Evolutionary conservation across 2,329 filamentous ascomycete genomes (phyloP), one percentile per base, ranked within the genome.

Genomic region (Coniochaeta prunicola): DNA sequence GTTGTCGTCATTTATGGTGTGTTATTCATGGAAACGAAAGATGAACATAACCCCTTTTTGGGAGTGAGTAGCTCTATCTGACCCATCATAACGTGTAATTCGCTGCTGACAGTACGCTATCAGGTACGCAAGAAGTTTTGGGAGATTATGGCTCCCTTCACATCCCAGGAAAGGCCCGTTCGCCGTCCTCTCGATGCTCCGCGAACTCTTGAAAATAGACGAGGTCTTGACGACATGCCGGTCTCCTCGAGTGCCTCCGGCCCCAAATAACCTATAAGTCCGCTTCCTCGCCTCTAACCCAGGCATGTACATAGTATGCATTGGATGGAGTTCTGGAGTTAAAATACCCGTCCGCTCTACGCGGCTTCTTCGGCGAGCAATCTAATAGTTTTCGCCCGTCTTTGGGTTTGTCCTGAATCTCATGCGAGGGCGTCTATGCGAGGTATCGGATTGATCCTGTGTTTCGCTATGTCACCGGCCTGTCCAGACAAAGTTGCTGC

Each of bases 1-100:
- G 81, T 77, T 69, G 79, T 84, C 34, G 63, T 76, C 10, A 71
- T 78, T 26, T 88, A 87, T 64, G 76, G 79, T 30, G 77, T 86
- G 31, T 71, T 88, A 58, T 88, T 86, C 69, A 79, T 87, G 77
- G 83, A 88, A 63, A 83, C 78, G 78, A 71, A 75, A 26, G 68
- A 68, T 10, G 73, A 76, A 26, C 67, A 71, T 3, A 75, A 77
- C 54, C 80, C 80, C 2, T 83, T 84, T 62, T 72, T 80, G 62
- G 74, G 72, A 36, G 80, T 84, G 74, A 63, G 79, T 62, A 34
- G 13, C 17, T 15, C 48, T 56, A 21, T 55, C 33, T 58, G 57
- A 60, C 36, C n/a, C 5, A 3, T 15, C 48, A 5, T 12, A 8
- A 58, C 19, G n/a, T 57, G 57, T 53, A 61, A 12, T 61, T 45